A percentile compares a stretch with the other conserved stretches of the same genome.
These are phyloP conservation scores for Erodium maritimum DNA, from an alignment of 345 rosid genomes.

Conservation along the genomic window DNA sequence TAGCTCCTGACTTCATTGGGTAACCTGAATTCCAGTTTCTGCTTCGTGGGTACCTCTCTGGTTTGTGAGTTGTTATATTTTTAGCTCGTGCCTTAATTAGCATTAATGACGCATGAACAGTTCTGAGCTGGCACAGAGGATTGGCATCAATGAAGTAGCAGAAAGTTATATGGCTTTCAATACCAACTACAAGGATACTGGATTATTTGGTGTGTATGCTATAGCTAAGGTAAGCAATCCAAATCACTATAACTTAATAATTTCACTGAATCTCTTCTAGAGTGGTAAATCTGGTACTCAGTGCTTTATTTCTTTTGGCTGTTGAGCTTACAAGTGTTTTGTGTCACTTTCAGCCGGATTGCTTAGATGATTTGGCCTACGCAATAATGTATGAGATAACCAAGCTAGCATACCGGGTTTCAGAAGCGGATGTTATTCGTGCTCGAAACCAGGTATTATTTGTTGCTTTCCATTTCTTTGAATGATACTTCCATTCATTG, in stretches of 20 bases:
- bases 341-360: conserved; percentile 45
- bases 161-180: conserved; percentile 98
- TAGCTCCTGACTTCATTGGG: background rate
- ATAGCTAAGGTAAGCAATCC: conserved; percentile 64
- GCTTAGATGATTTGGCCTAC: conserved; percentile 85
- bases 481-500: background rate
- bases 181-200: conserved; percentile 98
- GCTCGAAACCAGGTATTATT: conserved; percentile 83
- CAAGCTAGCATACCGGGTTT: conserved; percentile 77
- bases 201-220: conserved; percentile 94
- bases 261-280: background rate
- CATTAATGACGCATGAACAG: conserved; percentile 29
- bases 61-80: background rate
- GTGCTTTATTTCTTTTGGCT: too few species aligned
- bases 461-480: background rate
- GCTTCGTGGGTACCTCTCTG: too few species aligned
- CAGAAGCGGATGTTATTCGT: conserved; percentile 90
- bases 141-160: conserved; percentile 75
- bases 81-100: conserved; percentile 10
- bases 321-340: conserved; percentile 1
- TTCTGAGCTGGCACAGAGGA: conserved; percentile 79
- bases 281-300: background rate
- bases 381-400: conserved; percentile 88
- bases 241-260: too few species aligned
- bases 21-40: too few species aligned